These are phyloP conservation scores for Lanmaoa pseudosensibilis DNA, from an alignment of 768 basidiomycete genomes.

Conservation along the genomic window DNA sequence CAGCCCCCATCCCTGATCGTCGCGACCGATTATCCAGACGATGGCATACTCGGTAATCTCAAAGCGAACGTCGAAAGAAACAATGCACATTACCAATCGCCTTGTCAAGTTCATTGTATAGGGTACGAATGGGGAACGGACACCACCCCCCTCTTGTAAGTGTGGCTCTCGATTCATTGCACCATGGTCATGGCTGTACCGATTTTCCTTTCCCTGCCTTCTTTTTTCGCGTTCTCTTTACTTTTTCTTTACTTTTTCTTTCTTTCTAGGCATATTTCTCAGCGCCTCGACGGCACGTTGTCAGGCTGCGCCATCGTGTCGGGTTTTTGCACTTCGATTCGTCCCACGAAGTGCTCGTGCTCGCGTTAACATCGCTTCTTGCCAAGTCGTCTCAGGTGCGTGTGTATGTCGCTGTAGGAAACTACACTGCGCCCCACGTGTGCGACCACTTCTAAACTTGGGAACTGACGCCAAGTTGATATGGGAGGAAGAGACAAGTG, in stretches of 20 bases:
- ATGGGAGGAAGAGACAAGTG: slow-evolving; percentile 44
- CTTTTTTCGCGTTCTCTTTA: neutral
- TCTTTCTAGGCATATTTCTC: slow-evolving; percentile 17
- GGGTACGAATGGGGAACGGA: slow-evolving; percentile 71
- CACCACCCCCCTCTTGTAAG: slow-evolving; percentile 48
- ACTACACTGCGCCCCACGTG: slow-evolving; percentile 53
- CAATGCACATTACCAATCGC: slow-evolving; percentile 29
- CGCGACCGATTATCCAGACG: slow-evolving; percentile 70
- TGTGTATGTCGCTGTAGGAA: slow-evolving; percentile 63
- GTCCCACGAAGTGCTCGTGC: slow-evolving; percentile 57
- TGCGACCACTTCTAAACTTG: slow-evolving; percentile 50
- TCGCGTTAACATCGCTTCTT: slow-evolving; percentile 52
- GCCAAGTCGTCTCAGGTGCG: slow-evolving; percentile 39
- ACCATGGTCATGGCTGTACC: neutral
- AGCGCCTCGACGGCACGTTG: slow-evolving; percentile 14
- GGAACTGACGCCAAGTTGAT: slow-evolving; percentile 41
- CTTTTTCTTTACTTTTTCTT: neutral
- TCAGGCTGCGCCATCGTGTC: slow-evolving; percentile 58
- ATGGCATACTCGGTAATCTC: slow-evolving; percentile 58
- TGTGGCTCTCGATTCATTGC: slow-evolving; percentile 5
- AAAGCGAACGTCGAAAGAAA: slow-evolving; percentile 55
- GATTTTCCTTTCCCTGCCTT: neutral
- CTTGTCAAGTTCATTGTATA: slow-evolving; percentile 44
- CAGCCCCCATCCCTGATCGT: slow-evolving; percentile 54
- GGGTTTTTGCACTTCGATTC: slow-evolving; percentile 70